Percentiles rank a stretch among this genome's conserved stretches.
phyloP scores from a whole-genome alignment of 2,329 filamentous ascomycete genomes.

The Venturia effusa region DNA sequence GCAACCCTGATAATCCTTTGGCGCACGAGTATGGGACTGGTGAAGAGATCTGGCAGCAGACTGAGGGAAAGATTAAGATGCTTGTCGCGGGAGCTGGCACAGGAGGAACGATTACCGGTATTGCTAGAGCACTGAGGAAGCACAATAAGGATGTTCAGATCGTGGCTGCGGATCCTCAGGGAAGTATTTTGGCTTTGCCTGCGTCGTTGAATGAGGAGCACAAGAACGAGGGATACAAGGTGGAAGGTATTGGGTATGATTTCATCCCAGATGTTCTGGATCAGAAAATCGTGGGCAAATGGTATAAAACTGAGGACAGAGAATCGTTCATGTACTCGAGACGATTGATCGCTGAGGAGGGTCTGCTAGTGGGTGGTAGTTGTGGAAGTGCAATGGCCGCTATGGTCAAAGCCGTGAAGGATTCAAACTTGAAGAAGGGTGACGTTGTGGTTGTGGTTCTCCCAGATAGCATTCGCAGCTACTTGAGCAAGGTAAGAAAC shows the following conservation, averaged over 20 bases:
- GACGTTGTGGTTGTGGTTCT: slow-evolving; percentile 86
- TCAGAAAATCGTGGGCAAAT: slow-evolving; percentile 69
- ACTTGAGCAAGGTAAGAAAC: slow-evolving; percentile 65
- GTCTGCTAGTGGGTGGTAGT: slow-evolving; percentile 83
- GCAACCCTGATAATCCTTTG: slow-evolving; percentile 79
- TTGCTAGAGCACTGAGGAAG: slow-evolving; percentile 76
- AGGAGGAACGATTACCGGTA: slow-evolving; percentile 86
- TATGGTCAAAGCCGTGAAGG: slow-evolving; percentile 64
- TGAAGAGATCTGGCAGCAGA: slow-evolving; percentile 93
- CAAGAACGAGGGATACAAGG: slow-evolving; percentile 83
- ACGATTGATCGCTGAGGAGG: slow-evolving; percentile 85
- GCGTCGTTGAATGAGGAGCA: slow-evolving; percentile 67
- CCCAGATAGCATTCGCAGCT: slow-evolving; percentile 93
- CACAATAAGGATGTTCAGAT: slow-evolving; percentile 80
- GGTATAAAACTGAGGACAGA: slow-evolving; percentile 96
- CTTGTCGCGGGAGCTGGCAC: slow-evolving; percentile 90
- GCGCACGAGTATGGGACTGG: slow-evolving; percentile 93
- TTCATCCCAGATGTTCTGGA: slow-evolving; percentile 93
- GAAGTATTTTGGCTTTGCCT: slow-evolving; percentile 81
- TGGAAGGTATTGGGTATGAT: slow-evolving; percentile 97
- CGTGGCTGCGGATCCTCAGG: slow-evolving; percentile 83
- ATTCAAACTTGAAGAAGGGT: slow-evolving; percentile 65
- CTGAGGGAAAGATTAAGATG: slow-evolving; percentile 67
- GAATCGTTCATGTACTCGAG: slow-evolving; percentile 88
- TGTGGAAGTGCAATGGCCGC: slow-evolving; percentile 87